phyloP scores from a whole-genome alignment of 352 stramenopile genomes.

The Globisporangium radiosum region DNA sequence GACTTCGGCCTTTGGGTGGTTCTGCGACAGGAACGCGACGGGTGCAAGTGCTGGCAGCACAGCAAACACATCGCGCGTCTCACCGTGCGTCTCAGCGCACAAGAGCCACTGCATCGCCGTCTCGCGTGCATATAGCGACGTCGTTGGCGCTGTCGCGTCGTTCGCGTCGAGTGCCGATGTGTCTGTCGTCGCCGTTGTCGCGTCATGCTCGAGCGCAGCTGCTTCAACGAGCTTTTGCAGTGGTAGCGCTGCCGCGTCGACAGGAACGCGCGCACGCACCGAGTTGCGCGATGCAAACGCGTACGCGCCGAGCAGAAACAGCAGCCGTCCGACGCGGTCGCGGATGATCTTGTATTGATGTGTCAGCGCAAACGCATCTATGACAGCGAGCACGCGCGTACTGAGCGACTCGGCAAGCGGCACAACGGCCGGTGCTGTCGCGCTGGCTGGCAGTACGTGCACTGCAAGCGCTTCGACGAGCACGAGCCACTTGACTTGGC shows the following conservation, averaged over 20 bases:
- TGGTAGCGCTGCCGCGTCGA: slow-evolving; percentile 10
- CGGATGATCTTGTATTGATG: slow-evolving; percentile 82
- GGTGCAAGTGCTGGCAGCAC: slow-evolving; percentile 48
- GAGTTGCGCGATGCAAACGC: slow-evolving; percentile 7
- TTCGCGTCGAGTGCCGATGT: background rate
- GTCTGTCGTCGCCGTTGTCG: background rate
- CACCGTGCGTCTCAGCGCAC: slow-evolving; percentile 41
- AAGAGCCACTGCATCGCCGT: slow-evolving; percentile 67
- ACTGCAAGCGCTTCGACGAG: slow-evolving; percentile 46
- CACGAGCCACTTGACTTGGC: slow-evolving; percentile 68
- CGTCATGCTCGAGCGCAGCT: slow-evolving; percentile 6
- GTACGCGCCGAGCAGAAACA: slow-evolving; percentile 46
- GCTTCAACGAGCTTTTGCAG: slow-evolving; percentile 8
- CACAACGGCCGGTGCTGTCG: slow-evolving; percentile 2
- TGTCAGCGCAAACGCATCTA: slow-evolving; percentile 39
- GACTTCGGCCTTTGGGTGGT: slow-evolving; percentile 59
- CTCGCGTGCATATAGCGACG: slow-evolving; percentile 45
- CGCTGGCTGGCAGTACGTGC: slow-evolving; percentile 30
- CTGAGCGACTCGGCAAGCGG: slow-evolving; percentile 19
- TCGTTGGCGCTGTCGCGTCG: slow-evolving; percentile 10
- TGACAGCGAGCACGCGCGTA: slow-evolving; percentile 27
- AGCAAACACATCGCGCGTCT: slow-evolving; percentile 32
- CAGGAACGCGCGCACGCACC: slow-evolving; percentile 1
- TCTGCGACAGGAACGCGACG: slow-evolving; percentile 62
- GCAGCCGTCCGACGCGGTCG: slow-evolving; percentile 43